Percentiles rank a stretch among this genome's conserved stretches.
Conservation (phyloP, 441 rosid genomes). For the Geranium incanum region DNA sequence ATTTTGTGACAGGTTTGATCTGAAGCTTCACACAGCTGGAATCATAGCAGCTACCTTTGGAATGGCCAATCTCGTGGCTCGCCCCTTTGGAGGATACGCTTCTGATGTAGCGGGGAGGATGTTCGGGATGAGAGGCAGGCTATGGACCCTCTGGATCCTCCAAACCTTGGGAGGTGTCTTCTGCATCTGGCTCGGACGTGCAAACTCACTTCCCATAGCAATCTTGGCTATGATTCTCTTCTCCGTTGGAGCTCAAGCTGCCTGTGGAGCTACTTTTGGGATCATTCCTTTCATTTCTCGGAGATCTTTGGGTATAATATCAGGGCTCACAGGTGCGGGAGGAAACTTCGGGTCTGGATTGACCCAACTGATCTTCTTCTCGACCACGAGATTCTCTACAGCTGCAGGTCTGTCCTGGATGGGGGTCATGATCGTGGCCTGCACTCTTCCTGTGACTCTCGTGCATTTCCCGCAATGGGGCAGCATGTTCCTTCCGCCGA, state of each 20-base stretch:
- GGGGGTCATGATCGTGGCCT: constrained; percentile 68
- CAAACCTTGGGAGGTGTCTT: constrained; percentile 67
- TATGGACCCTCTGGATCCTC: constrained; percentile 64
- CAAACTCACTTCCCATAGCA: constrained; percentile 51
- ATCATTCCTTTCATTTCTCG: constrained; percentile 69
- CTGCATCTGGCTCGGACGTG: constrained; percentile 71
- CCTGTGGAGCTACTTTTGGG: constrained; percentile 76
- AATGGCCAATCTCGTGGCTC: constrained; percentile 63
- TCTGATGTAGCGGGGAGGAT: constrained; percentile 49
- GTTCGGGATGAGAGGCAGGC: constrained; percentile 79
- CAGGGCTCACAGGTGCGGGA: constrained; percentile 73
- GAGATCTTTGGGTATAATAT: constrained; percentile 61
- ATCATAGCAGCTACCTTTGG: constrained; percentile 66
- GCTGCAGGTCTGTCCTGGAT: constrained; percentile 51
- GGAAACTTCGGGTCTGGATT: constrained; percentile 78
- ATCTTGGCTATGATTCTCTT: constrained; percentile 61
- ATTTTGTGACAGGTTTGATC: constrained; percentile 40
- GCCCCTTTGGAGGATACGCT: constrained; percentile 65
- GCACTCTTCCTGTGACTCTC: constrained; percentile 55
- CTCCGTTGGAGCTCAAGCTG: constrained; percentile 75
- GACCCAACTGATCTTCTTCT: constrained; percentile 59
- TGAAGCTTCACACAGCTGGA: constrained; percentile 65
- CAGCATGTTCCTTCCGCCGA: constrained; percentile 52
- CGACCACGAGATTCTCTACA: constrained; percentile 45
- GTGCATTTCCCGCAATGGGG: constrained; percentile 88